Percentiles rank a stretch among this genome's conserved stretches.
Evolutionary conservation across 768 basidiomycete species (phyloP).

Genomic region (Amanita polypyramis): DNA sequence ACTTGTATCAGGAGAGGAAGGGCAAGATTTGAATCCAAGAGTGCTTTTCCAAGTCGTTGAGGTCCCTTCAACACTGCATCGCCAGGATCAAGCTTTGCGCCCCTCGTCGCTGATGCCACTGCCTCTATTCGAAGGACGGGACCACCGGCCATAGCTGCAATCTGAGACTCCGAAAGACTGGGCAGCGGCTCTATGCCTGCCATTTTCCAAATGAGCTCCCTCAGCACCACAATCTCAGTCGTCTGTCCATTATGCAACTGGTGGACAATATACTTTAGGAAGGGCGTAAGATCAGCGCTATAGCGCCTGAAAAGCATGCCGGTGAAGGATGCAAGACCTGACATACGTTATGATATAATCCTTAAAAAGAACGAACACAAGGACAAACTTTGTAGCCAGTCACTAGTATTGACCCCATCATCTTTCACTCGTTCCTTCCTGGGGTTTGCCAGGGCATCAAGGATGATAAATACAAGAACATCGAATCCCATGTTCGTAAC

Average conservation of each 20-base stretch:
- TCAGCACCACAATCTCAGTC: conserved; percentile 84
- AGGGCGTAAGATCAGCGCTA: conserved; percentile 69
- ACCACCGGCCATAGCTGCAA: conserved; percentile 87
- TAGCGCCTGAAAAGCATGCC: conserved; percentile 88
- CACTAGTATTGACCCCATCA: conserved; percentile 82
- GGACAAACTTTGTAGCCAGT: conserved; percentile 85
- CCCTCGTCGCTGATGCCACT: conserved; percentile 68
- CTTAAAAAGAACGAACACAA: not conserved
- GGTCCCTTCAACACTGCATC: conserved; percentile 59
- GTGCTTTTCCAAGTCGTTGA: conserved; percentile 49
- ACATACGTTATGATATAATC: conserved; percentile 11
- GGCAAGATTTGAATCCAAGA: conserved; percentile 67
- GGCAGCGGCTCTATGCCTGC: conserved; percentile 88
- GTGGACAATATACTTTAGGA: conserved; percentile 87
- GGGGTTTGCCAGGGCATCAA: conserved; percentile 82
- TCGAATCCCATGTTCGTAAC: conserved; percentile 93
- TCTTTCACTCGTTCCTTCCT: conserved; percentile 76
- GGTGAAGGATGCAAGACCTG: conserved; percentile 88
- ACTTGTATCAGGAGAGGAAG: conserved; percentile 85
- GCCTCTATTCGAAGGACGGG: conserved; percentile 81
- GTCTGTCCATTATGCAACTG: conserved; percentile 77
- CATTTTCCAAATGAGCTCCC: conserved; percentile 92
- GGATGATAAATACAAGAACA: conserved; percentile 76
- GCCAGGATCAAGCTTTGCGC: conserved; percentile 57
- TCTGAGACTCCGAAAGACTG: conserved; percentile 80